Base-by-base conservation (phyloP, 371 early-diverging fungal species). In the Encephalitozoon intestinalis region DNA sequence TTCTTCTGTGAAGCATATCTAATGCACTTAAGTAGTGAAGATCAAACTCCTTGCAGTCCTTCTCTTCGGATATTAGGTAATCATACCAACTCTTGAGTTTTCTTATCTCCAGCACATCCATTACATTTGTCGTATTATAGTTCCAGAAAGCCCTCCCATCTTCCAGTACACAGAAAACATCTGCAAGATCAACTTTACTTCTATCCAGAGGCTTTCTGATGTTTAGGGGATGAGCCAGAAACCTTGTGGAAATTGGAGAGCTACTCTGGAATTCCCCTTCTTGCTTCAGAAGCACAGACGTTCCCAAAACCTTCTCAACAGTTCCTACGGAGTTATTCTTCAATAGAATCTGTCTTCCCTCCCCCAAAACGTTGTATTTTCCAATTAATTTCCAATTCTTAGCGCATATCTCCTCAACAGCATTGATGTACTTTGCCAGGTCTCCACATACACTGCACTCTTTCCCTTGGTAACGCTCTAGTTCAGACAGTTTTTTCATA, bases 11-110 rank as follows among this genome's bases (percentile, higher is more conserved):
- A 8, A 34, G 21, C 21, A 50, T 65, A 43, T 67, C 39, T 15
- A 75, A 26, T 44, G 39, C 40, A 26, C 69, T 44, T 49, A 5
- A 31, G 51, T 81, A 83, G 52, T 83, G 84, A 23, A 7, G 39
- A 23, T n/a, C 26, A 51, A 79, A 79, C 15, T 75, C 25, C 9
- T 15, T 8, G 68, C 84, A 81, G 25, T 15, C 26, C 15, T 70
- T 15, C 31, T 75, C 68, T 41, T 52, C 66, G 11, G 25, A 40
- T 25, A 28, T 34, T 30, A 34, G 3, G 18, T 39, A 18, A 15
- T 34, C 46, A 40, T 41, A 67, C 1, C 9, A 1, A 4, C 40
- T 21, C 43, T 52, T 76, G 23, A 76, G 4, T 4, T 25, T 44
- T 18, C 34, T 65, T 53, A 26, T 39, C 46, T 67, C 28, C 9